Conservation (phyloP, 108 stramenopile genomes). For the Pseudonitzschia delicatissima region DNA sequence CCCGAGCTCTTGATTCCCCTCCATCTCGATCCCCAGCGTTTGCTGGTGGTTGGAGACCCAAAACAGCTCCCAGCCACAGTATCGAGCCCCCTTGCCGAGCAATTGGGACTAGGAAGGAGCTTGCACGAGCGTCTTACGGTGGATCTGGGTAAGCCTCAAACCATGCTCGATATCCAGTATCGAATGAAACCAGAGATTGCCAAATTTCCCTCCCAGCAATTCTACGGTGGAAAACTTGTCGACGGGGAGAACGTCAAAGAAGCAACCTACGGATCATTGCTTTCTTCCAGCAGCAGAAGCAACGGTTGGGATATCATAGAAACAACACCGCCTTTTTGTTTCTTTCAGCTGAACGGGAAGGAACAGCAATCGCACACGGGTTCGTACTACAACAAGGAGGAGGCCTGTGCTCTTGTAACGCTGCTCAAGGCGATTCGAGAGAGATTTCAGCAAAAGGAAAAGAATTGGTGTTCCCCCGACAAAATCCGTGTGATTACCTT, state of each 20-base stretch:
- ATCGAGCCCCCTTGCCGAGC: slow-evolving; percentile 40
- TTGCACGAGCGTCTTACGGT: slow-evolving; percentile 81
- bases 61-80: slow-evolving; percentile 86
- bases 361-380: slow-evolving; percentile 19
- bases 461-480: slow-evolving; percentile 23
- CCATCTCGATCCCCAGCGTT: slow-evolving; percentile 48
- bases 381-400: slow-evolving; percentile 34
- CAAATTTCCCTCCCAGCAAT: slow-evolving; percentile 53
- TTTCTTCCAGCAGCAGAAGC: not conserved
- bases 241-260: slow-evolving; percentile 32
- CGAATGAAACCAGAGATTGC: slow-evolving; percentile 67
- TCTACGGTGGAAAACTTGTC: slow-evolving; percentile 39
- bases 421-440: slow-evolving; percentile 20
- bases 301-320: slow-evolving; percentile 22
- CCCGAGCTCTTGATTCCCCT: slow-evolving; percentile 82
- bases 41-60: slow-evolving; percentile 77
- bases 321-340: slow-evolving; percentile 18
- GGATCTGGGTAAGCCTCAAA: slow-evolving; percentile 51
- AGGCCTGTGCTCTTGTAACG: slow-evolving; percentile 41
- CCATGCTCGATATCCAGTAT: slow-evolving; percentile 82
- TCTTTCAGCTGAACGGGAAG: slow-evolving; percentile 10
- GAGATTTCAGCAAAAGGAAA: not conserved
- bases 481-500: slow-evolving; percentile 46
- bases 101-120: slow-evolving; percentile 44
- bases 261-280: slow-evolving; percentile 21